Conservation (phyloP, 192 early-diverging fungal species). For the Backusella circina region DNA sequence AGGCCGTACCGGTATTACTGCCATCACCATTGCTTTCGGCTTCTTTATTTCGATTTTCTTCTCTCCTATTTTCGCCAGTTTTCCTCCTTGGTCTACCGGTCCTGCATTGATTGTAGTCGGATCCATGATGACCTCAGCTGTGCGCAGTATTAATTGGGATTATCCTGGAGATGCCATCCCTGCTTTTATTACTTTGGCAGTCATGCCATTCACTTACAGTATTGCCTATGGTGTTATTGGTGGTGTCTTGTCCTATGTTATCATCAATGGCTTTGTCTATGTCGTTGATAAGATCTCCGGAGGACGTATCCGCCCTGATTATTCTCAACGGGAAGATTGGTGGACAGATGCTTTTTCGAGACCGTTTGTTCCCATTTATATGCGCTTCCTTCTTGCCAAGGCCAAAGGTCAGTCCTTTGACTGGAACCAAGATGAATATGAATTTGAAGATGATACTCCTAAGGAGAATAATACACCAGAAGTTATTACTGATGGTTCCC, state of each 20-base stretch:
- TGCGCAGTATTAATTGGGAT: slow-evolving; percentile 74
- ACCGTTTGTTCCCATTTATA: slow-evolving; percentile 25
- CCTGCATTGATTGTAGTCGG: slow-evolving; percentile 79
- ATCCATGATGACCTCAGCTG: slow-evolving; percentile 71
- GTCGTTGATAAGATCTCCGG: slow-evolving; percentile 52
- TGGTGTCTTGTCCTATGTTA: slow-evolving; percentile 65
- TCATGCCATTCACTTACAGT: slow-evolving; percentile 83
- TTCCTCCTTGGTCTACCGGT: slow-evolving; percentile 84
- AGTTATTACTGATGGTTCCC: background rate
- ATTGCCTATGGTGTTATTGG: slow-evolving; percentile 80
- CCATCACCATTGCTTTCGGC: slow-evolving; percentile 60
- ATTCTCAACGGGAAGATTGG: slow-evolving; percentile 29
- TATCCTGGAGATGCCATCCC: slow-evolving; percentile 76
- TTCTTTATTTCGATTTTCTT: slow-evolving; percentile 82
- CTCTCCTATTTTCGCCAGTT: slow-evolving; percentile 78
- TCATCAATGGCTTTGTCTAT: slow-evolving; percentile 62
- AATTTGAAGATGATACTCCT: slow-evolving; percentile 21
- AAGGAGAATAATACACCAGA: background rate
- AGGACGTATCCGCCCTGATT: slow-evolving; percentile 48
- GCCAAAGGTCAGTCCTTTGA: slow-evolving; percentile 18
- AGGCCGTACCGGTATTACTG: slow-evolving; percentile 74
- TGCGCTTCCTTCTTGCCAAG: slow-evolving; percentile 25
- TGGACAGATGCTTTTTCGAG: slow-evolving; percentile 20
- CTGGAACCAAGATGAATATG: slow-evolving; percentile 20
- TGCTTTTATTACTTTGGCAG: slow-evolving; percentile 70